Conservation (phyloP, 2,329 filamentous ascomycete genomes). For the Diplodia sapinea region DNA sequence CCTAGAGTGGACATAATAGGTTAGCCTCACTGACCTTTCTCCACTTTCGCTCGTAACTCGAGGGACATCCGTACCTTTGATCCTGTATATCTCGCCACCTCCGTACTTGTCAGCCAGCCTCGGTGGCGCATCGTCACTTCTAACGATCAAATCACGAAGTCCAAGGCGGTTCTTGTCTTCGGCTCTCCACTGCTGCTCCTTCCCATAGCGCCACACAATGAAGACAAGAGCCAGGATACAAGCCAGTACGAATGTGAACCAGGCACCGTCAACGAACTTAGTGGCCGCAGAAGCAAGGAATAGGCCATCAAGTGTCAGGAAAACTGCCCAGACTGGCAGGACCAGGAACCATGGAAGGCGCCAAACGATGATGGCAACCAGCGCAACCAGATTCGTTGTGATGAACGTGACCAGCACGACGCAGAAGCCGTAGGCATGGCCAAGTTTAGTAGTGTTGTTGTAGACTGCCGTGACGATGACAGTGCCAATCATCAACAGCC, state of each 20-base stretch:
- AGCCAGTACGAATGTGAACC: slow-evolving; percentile 75
- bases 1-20: slow-evolving; percentile 52
- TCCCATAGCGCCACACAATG: slow-evolving; percentile 78
- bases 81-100: slow-evolving; percentile 48
- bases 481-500: slow-evolving; percentile 76
- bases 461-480: slow-evolving; percentile 77
- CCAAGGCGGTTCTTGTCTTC: slow-evolving; percentile 66
- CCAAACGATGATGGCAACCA: slow-evolving; percentile 77
- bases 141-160: slow-evolving; percentile 55
- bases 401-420: slow-evolving; percentile 82
- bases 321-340: slow-evolving; percentile 65
- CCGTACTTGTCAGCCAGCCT: slow-evolving; percentile 51
- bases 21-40: slow-evolving; percentile 17
- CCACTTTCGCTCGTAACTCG: not conserved
- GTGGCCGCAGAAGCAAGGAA: slow-evolving; percentile 72
- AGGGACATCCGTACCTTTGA: slow-evolving; percentile 33
- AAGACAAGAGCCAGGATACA: slow-evolving; percentile 68
- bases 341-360: slow-evolving; percentile 66
- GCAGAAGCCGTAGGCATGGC: slow-evolving; percentile 61
- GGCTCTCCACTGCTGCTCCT: slow-evolving; percentile 76
- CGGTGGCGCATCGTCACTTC: slow-evolving; percentile 42
- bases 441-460: slow-evolving; percentile 58
- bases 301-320: slow-evolving; percentile 70
- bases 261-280: slow-evolving; percentile 77
- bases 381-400: slow-evolving; percentile 74